A percentile compares a stretch with the other conserved stretches of the same genome.
Conservation (phyloP, 805 yeast species). For the Wickerhamiella australiensis region DNA sequence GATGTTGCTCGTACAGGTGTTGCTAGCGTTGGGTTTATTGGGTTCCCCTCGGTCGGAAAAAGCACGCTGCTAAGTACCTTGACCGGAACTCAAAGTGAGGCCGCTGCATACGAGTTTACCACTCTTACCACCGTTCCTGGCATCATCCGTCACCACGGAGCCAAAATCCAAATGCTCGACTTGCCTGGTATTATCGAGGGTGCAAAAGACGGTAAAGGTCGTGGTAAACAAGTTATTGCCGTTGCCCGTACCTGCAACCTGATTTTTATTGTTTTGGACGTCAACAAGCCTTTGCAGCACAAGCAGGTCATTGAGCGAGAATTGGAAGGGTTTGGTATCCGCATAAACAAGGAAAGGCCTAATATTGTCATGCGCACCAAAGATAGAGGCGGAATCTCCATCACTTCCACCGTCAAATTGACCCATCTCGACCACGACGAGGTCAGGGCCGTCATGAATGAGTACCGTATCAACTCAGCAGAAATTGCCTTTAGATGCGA, state of each 20-base stretch:
- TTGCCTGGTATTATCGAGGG: conserved; percentile 95
- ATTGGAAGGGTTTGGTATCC: conserved; percentile 92
- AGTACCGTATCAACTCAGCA: conserved; percentile 89
- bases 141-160: conserved; percentile 89
- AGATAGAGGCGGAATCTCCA: conserved; percentile 90
- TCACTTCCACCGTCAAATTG: conserved; percentile 85
- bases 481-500: conserved; percentile 95
- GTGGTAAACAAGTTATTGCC: conserved; percentile 97
- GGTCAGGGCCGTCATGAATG: conserved; percentile 90
- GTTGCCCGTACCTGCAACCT: conserved; percentile 97
- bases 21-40: conserved; percentile 94
- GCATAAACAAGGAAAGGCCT: conserved; percentile 86
- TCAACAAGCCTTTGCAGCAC: conserved; percentile 89
- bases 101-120: conserved; percentile 95
- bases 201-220: conserved; percentile 96
- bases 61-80: conserved; percentile 67
- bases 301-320: conserved; percentile 90
- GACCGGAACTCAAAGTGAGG: conserved; percentile 94
- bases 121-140: conserved; percentile 97
- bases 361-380: conserved; percentile 84
- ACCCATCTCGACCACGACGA: conserved; percentile 88
- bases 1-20: conserved; percentile 99
- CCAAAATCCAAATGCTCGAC: conserved; percentile 96
- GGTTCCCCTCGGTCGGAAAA: conserved; percentile 89
- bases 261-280: conserved; percentile 87